Percentiles rank a stretch among this genome's conserved stretches.
Conservation (phyloP, 305 asterid species). For the Andrographis paniculata region DNA sequence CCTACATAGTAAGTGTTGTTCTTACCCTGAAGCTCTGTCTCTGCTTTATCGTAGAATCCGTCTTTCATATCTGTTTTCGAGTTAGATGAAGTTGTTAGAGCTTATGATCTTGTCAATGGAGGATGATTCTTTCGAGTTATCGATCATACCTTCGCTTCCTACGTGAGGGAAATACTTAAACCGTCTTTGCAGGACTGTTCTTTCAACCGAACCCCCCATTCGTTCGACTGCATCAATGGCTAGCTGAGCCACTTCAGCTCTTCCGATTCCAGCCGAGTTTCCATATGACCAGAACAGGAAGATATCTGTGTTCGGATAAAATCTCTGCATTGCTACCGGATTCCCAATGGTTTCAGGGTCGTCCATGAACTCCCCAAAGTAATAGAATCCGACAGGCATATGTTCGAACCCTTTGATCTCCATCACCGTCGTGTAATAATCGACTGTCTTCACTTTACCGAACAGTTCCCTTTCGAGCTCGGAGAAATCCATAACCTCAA, state of each 20-base stretch:
- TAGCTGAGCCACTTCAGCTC: constrained; percentile 42
- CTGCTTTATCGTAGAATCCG: constrained; percentile 59
- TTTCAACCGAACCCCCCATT: constrained; percentile 57
- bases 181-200: constrained; percentile 42
- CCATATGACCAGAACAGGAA: constrained; percentile 89
- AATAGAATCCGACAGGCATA: constrained; percentile 65
- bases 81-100: constrained; percentile 3
- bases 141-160: constrained; percentile 44
- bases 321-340: constrained; percentile 80
- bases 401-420: constrained; percentile 67
- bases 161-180: constrained; percentile 80
- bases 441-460: constrained; percentile 56
- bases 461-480: constrained; percentile 60
- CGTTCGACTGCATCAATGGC: constrained; percentile 52
- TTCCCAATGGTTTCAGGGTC: constrained; percentile 66
- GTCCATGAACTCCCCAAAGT: constrained; percentile 68
- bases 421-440: constrained; percentile 73
- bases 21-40: constrained; percentile 60
- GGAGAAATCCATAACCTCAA: constrained; percentile 40
- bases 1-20: constrained; percentile 66
- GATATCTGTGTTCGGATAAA: constrained; percentile 46
- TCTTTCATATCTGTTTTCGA: constrained; percentile 50
- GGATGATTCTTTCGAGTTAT: neutral
- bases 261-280: constrained; percentile 40
- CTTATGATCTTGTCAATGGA: neutral